Base-by-base conservation (phyloP, 306 rosid species). In the Herpetospermum pedunculosum region DNA sequence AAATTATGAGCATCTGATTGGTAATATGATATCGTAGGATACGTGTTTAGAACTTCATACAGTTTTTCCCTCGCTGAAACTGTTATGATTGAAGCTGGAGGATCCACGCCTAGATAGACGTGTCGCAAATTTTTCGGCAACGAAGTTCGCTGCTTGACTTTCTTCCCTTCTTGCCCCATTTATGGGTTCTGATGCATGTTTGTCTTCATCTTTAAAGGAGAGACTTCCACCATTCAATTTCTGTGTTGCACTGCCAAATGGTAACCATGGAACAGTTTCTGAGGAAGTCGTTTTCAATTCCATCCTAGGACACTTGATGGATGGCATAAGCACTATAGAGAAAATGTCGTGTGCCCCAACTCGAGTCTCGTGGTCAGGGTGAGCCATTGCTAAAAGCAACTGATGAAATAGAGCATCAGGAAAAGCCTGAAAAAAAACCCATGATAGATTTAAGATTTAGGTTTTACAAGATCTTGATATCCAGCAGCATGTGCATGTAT, bases 361-460 rank as follows among this genome's bases (percentile, higher is more conserved):
- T 71, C 96, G 87, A 69, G 91, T 94, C 78, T 89, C 96, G 23
- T 81, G 88, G 77, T 91, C 98, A 67, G 90, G 88, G 80, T 94
- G 95, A 50, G 96, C 84, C 99, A 94, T 94, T 14, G 82, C 90
- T 41, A 88, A 71, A 82, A 94, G 96, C 85, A 94, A 76, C 75
- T 91, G 99, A 85, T 94, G 96, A 87, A 91, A 89, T 78, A 94
- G 85, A 35, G 92, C 94, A 81, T 91, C 97, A 72, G 99, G 99
- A 77, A 94, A 94, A 77, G 88, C 87, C 99, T 94, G 87, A 23
- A 84, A 81, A 43, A 68, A 38, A 69, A 2, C 32, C 16, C 53
- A 34, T 76, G 81, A 13, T 32, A 78, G 55, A 64, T 41, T 70
- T 37, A 26, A 76, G 54, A 38, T 34, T 79, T 65, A 73, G 78